Base-by-base conservation (phyloP, 257 asterid genomes). In the Echites panduratus region DNA sequence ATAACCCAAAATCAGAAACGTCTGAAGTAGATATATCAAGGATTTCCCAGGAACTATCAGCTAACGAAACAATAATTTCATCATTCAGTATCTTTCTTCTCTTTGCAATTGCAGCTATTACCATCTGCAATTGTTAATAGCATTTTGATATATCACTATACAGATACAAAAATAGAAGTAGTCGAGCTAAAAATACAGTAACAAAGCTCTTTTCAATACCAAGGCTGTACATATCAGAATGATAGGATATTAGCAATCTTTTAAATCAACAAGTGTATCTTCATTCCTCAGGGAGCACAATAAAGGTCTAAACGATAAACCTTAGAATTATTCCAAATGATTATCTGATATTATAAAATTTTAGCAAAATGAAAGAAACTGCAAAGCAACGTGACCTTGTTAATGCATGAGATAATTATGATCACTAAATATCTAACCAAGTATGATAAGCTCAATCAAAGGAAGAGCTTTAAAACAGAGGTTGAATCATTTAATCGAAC, bases 1-100 rank as follows among this genome's bases (percentile, higher is more conserved):
- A 80, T 69, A 94, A 84, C 65, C 97, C 97, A 45, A 77, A 53
- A 87, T 91, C 99, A 45, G 98, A 87, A 58, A 94, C 85, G 71
- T 87, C 86, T 1, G 99, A 89, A 44, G 88, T 93, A 63, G 96
- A 94, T 56, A 91, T 26, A 82, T 94, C 99, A 38, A 94, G 85
- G 41, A 78, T 82, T 77, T 90, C 87, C 95, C 93, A 94, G 5
- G 96, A 89, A 78, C 85, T 82, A 77, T 94, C 99, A 27, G 87
- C 92, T 78, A 91, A 85, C 22, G 96, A 85, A 80, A 87, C 66
- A 53, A 90, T 65, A 58, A 92, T 75, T 43, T 80, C 86, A 78
- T 94, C 98, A 83, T 76, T 85, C 83, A 94, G 80, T 61, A 94
- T 69, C 86, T 84, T 91, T 74, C 92, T 86, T 81, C 99, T 85